Evolutionary conservation across 176 grass and related monocot genomes (phyloP).

Genomic region (Cymbopogon citratus): DNA sequence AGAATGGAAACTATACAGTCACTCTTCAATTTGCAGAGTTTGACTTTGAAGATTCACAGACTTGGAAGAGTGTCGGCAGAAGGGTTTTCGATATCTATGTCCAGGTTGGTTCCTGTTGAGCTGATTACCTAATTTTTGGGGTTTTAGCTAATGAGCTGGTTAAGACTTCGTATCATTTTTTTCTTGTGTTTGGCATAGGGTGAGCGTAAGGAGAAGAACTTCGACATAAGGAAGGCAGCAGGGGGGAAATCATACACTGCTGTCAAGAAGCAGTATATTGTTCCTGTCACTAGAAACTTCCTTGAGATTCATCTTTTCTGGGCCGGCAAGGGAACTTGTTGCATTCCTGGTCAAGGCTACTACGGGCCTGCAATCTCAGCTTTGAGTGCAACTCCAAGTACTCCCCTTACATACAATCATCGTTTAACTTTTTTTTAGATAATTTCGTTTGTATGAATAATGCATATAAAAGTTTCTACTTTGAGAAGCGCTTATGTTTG

Average conservation of each 20-base stretch:
- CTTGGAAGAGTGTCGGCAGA: constrained; percentile 55
- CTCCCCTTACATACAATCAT: background rate
- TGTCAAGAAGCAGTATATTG: constrained; percentile 45
- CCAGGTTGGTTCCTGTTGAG: constrained; percentile 43
- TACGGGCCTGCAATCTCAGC: constrained; percentile 79
- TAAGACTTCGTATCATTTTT: background rate
- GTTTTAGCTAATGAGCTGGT: background rate
- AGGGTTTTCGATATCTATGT: constrained; percentile 94
- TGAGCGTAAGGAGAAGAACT: constrained; percentile 56
- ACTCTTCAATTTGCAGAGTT: constrained; percentile 77
- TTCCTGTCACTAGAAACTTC: constrained; percentile 75
- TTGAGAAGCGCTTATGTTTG: background rate
- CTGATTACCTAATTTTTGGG: background rate
- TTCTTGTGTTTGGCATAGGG: constrained; percentile 35
- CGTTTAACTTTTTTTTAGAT: background rate
- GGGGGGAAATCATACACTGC: constrained; percentile 51
- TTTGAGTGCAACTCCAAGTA: constrained; percentile 76
- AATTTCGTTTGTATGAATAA: background rate
- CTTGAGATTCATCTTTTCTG: constrained; percentile 97
- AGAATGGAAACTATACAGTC: constrained; percentile 89
- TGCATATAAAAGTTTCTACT: background rate
- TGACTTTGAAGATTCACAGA: constrained; percentile 25
- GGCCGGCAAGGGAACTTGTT: constrained; percentile 97
- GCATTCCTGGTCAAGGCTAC: constrained; percentile 62
- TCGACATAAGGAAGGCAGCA: constrained; percentile 73